phyloP scores from a whole-genome alignment of 805 yeast genomes.

The Wickerhamomyces bovis region DNA sequence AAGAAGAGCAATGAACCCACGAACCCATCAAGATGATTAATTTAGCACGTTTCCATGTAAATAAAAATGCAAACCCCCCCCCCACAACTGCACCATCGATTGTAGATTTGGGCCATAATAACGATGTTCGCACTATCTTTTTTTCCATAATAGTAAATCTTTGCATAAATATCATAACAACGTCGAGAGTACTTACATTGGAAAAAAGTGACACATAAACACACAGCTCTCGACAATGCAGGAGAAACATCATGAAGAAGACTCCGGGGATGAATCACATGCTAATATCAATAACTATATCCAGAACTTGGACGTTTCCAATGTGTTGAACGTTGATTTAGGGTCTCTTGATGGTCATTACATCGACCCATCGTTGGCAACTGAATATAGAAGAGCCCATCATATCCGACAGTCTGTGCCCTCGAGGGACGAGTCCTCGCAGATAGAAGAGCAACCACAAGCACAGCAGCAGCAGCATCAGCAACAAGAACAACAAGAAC shows the following conservation, averaged over 20 bases:
- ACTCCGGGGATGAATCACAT: slow-evolving; percentile 2
- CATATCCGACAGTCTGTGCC: background rate
- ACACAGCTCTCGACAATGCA: background rate
- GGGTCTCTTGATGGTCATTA: slow-evolving; percentile 3
- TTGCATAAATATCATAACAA: background rate
- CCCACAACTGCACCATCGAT: no score
- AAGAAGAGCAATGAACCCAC: slow-evolving; percentile 2
- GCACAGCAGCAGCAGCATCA: background rate
- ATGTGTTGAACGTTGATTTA: slow-evolving; percentile 10
- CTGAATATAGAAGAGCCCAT: background rate
- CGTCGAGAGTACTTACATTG: background rate
- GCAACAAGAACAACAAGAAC: background rate
- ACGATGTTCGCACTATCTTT: no score
- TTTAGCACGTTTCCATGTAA: background rate
- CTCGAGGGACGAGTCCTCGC: no score
- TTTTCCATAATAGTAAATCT: background rate
- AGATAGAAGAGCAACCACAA: no score
- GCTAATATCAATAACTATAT: slow-evolving; percentile 12
- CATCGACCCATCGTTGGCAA: slow-evolving; percentile 9
- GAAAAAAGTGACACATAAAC: background rate
- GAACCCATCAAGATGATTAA: background rate
- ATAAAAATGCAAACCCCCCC: background rate
- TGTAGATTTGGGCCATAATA: no score
- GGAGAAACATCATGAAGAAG: background rate
- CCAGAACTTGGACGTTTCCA: slow-evolving; percentile 14